A percentile compares a stretch with the other conserved stretches of the same genome.
phyloP scores from a whole-genome alignment of 2,329 filamentous ascomycete species.

The Colletotrichum australisinense region DNA sequence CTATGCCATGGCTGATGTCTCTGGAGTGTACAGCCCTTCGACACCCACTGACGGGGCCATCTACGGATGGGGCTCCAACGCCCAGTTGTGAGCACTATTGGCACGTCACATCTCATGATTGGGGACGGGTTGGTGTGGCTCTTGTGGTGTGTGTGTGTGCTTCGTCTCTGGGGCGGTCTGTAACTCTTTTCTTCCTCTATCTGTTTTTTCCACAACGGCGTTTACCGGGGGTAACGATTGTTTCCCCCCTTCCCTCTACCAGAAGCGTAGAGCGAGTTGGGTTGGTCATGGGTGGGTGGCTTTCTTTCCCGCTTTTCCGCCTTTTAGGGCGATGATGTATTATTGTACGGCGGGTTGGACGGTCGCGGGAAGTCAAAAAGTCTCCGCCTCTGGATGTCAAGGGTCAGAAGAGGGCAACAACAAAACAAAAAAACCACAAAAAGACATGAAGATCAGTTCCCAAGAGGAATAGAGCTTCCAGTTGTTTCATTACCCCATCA shows the following conservation, averaged over 20 bases:
- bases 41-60: slow-evolving; percentile 9
- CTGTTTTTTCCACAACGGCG: background rate
- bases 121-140: background rate
- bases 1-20: slow-evolving; percentile 29
- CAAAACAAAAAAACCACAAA: background rate
- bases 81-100: slow-evolving; percentile 1
- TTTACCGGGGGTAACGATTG: background rate
- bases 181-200: background rate
- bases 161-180: background rate
- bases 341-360: background rate
- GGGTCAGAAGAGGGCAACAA: background rate
- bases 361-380: background rate
- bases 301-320: background rate
- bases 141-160: background rate
- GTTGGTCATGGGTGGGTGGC: background rate
- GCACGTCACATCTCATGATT: background rate
- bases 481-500: background rate
- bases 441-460: background rate
- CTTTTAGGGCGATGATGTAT: background rate
- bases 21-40: slow-evolving; percentile 21
- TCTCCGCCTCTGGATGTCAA: background rate
- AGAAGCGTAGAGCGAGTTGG: background rate
- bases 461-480: background rate
- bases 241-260: background rate
- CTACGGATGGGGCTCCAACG: slow-evolving; percentile 22